Percentiles rank a stretch among this genome's conserved stretches.
Evolutionary conservation across 164 flowering plant genomes (phyloP).

Genomic region (Vitis riparia): DNA sequence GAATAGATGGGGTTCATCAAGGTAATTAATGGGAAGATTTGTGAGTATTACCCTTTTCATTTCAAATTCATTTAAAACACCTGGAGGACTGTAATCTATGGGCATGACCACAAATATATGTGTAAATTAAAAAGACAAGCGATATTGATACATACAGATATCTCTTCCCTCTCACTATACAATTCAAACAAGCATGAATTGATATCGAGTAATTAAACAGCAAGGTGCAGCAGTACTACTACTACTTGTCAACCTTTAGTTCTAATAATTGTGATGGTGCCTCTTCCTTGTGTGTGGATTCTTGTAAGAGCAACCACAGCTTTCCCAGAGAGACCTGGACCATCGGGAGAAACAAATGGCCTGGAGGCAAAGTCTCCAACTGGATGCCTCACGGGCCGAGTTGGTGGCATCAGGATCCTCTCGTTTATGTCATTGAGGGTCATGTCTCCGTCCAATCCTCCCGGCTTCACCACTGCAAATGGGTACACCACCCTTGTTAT

Average conservation of each 20-base stretch:
- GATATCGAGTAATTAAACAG: background rate
- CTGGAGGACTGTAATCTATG: too few relatives aligned
- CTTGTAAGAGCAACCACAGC: slow-evolving; percentile 75
- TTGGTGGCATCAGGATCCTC: slow-evolving; percentile 70
- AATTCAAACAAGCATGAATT: background rate
- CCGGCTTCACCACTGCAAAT: slow-evolving; percentile 79
- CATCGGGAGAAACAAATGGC: slow-evolving; percentile 56
- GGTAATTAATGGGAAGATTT: too few relatives aligned
- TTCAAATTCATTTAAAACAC: too few relatives aligned
- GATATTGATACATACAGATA: background rate
- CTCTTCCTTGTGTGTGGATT: slow-evolving; percentile 83
- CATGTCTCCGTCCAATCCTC: slow-evolving; percentile 69
- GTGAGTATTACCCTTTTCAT: too few relatives aligned
- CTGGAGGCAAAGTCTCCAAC: slow-evolving; percentile 86
- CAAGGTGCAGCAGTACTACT: background rate
- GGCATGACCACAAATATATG: too few relatives aligned
- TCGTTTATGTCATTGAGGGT: slow-evolving; percentile 80
- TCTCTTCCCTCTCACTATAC: background rate
- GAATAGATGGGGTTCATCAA: too few relatives aligned
- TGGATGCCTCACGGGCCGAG: slow-evolving; percentile 77
- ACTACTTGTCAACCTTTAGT: slow-evolving; percentile 49
- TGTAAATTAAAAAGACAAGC: background rate
- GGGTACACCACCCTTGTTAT: slow-evolving; percentile 57
- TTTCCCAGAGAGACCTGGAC: slow-evolving; percentile 79
- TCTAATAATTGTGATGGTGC: slow-evolving; percentile 80